Base-by-base conservation (phyloP, 129 eudicot species). In the Erigeron canadensis region DNA sequence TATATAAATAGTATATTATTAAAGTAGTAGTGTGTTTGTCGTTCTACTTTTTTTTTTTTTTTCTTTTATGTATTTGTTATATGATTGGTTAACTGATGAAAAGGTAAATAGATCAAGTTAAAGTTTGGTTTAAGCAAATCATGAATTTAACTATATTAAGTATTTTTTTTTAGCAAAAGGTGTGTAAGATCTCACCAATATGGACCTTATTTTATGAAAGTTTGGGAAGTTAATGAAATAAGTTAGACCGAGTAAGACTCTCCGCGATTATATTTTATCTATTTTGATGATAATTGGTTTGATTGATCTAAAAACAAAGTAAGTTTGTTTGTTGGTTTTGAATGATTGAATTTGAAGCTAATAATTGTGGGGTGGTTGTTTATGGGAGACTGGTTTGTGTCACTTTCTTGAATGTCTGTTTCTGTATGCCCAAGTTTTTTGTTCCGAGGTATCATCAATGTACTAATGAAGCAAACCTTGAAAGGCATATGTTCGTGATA, bases 331-430 rank as follows among this genome's bases (percentile, higher is more conserved):
- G 47, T 73, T 73, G 70, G n/a, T 72, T 50, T 50, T 65, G 66
- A 43, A 65, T 75, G 12, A 66, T 77, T 38, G 63, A 34, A 1
- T 47, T 77, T 69, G 75, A 77, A 69, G 64, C 16, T 69, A 39
- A 60, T 53, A 13, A 53, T 61, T 60, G 69, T 47, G 81, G 70
- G 81, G 70, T 77, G 34, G 81, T 63, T 69, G 81, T 39, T 46
- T 28, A 45, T 76, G 34, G 70, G 80, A 44, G 63, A 28, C 63
- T 53, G 73, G 63, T 76, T 69, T 68, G 22, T 7, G 75, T 69
- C 81, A 76, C 69, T 76, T 69, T 76, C 81, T 15, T 53, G 62
- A 34, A 63, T 59, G 51, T 66, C 48, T 62, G 57, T 60, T 54
- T 55, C 37, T 67, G 22, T 51, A 42, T 28, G 67, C 38, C 73